These are phyloP conservation scores for Torrubiellomyces zombiae DNA, from an alignment of 2,329 filamentous ascomycete species.

Conservation along the genomic window DNA sequence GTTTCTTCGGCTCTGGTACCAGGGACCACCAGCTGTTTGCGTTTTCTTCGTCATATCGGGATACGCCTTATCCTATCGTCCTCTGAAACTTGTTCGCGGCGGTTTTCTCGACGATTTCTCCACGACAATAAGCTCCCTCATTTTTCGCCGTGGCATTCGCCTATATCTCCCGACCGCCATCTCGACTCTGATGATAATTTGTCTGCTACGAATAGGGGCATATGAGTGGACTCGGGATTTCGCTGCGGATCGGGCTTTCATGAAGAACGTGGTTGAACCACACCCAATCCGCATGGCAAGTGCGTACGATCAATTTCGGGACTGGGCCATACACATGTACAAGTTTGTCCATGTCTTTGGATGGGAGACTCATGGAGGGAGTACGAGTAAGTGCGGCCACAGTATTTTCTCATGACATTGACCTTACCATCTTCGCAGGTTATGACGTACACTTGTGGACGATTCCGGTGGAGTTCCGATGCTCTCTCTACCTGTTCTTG, in stretches of 20 bases:
- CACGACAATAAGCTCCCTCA: constrained; percentile 28
- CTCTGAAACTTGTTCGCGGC: constrained; percentile 27
- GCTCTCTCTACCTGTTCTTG: constrained; percentile 40
- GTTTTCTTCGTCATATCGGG: constrained; percentile 47
- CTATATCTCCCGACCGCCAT: constrained; percentile 33
- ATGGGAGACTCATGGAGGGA: constrained; percentile 31
- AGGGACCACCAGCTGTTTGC: constrained; percentile 39
- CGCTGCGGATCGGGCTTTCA: constrained; percentile 22
- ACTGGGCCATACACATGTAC: constrained; percentile 32
- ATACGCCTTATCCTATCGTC: constrained; percentile 39
- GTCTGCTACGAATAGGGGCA: constrained; percentile 25
- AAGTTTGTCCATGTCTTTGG: constrained; percentile 33
- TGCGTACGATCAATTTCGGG: constrained; percentile 21
- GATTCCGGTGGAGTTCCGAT: constrained; percentile 43
- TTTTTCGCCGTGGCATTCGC: constrained; percentile 34
- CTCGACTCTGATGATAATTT: constrained; percentile 30
- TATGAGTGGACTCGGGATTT: constrained; percentile 33
- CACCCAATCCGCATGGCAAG: constrained; percentile 24
- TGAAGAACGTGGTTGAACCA: constrained; percentile 31
- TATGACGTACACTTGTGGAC: constrained; percentile 47
- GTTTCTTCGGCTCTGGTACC: constrained; percentile 35
- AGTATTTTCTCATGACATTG: too few species aligned
- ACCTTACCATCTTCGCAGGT: constrained; percentile 10
- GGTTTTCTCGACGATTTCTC: constrained; percentile 22
- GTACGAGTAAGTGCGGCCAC: constrained; percentile 23